These are phyloP conservation scores for Vaccinium myrtillus DNA, from an alignment of 148 eudicot species.

Conservation along the genomic window DNA sequence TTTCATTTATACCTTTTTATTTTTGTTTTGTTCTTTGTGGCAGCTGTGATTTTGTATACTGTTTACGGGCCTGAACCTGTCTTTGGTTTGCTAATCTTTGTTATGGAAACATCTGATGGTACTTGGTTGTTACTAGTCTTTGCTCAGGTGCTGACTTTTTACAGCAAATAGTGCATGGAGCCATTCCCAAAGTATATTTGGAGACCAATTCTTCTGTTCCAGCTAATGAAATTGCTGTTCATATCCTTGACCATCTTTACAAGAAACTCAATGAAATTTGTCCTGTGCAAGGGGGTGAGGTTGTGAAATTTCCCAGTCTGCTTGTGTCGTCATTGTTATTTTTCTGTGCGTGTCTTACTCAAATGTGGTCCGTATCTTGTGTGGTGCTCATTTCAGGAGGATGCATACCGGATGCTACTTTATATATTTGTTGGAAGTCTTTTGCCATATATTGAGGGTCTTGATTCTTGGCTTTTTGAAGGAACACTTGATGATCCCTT, in stretches of 20 bases:
- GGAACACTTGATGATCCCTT: slow-evolving; percentile 94
- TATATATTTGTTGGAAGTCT: slow-evolving; percentile 73
- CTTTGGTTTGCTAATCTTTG: not conserved
- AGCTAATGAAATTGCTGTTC: slow-evolving; percentile 75
- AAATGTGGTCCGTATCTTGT: slow-evolving; percentile 10
- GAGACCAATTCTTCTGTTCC: slow-evolving; percentile 51
- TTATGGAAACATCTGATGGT: slow-evolving; percentile 33
- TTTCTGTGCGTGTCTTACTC: not conserved
- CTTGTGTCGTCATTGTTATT: not conserved
- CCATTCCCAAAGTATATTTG: slow-evolving; percentile 56
- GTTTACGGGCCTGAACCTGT: not conserved
- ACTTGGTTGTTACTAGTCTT: slow-evolving; percentile 52
- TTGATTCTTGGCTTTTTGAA: slow-evolving; percentile 94
- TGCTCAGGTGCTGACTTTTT: slow-evolving; percentile 93
- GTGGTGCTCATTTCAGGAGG: slow-evolving; percentile 64
- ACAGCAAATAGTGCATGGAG: slow-evolving; percentile 66
- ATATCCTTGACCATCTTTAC: slow-evolving; percentile 78
- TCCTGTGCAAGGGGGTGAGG: slow-evolving; percentile 91
- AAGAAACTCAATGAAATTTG: slow-evolving; percentile 73
- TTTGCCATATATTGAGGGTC: slow-evolving; percentile 72
- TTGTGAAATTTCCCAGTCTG: slow-evolving; percentile 28
- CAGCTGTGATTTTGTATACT: not conserved
- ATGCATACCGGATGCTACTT: slow-evolving; percentile 79
- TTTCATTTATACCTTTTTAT: not conserved
- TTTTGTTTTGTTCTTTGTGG: not conserved